These are phyloP conservation scores for Fusarium pseudoanthophilum DNA, from an alignment of 2,329 filamentous ascomycete genomes.

Conservation along the genomic window DNA sequence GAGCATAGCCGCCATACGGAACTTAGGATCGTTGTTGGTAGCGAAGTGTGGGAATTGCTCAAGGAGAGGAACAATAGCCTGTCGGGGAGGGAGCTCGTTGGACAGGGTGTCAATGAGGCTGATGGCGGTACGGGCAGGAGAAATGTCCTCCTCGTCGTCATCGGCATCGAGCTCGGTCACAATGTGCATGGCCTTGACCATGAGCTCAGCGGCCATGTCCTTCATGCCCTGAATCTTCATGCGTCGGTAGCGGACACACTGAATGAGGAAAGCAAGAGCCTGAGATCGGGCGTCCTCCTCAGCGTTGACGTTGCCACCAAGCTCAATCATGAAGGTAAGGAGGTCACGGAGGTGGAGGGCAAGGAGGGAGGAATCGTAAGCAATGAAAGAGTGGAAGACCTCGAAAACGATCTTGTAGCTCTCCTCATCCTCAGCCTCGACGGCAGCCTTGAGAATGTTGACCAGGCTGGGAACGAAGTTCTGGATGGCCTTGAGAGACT, in stretches of 20 bases:
- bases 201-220: slow-evolving; percentile 85
- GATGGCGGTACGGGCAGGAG: slow-evolving; percentile 85
- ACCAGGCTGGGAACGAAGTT: slow-evolving; percentile 88
- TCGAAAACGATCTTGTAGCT: slow-evolving; percentile 92
- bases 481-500: slow-evolving; percentile 80
- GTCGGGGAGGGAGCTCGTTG: slow-evolving; percentile 87
- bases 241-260: slow-evolving; percentile 90
- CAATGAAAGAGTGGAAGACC: slow-evolving; percentile 94
- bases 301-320: slow-evolving; percentile 79
- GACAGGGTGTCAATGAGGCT: slow-evolving; percentile 90
- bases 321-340: slow-evolving; percentile 91
- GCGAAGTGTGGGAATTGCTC: slow-evolving; percentile 88
- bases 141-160: slow-evolving; percentile 79
- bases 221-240: slow-evolving; percentile 94
- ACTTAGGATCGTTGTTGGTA: slow-evolving; percentile 76
- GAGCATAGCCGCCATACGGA: slow-evolving; percentile 89
- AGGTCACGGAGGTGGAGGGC: slow-evolving; percentile 89
- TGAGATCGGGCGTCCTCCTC: slow-evolving; percentile 90
- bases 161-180: slow-evolving; percentile 87
- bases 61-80: slow-evolving; percentile 92
- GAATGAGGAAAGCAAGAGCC: slow-evolving; percentile 92
- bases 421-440: slow-evolving; percentile 85
- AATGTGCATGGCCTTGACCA: slow-evolving; percentile 87
- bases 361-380: slow-evolving; percentile 86
- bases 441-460: slow-evolving; percentile 83